phyloP scores from a whole-genome alignment of 176 grass and related monocot genomes.

The Juncus inflexus region DNA sequence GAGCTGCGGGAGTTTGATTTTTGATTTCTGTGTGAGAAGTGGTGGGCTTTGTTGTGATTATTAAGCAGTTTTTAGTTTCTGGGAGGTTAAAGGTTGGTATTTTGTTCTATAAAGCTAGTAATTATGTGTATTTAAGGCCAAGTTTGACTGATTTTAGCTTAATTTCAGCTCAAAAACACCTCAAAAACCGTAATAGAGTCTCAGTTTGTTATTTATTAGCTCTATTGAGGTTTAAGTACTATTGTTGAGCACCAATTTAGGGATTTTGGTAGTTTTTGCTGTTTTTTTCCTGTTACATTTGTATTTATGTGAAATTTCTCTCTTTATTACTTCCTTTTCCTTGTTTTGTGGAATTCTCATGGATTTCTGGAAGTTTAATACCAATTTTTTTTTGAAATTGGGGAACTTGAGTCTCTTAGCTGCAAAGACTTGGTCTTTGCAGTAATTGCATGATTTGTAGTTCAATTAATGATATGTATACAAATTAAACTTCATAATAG shows the following conservation, averaged over 20 bases:
- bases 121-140: neutral
- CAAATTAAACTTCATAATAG: too few species aligned
- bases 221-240: neutral
- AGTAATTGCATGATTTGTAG: too few species aligned
- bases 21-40: neutral
- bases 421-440: too few species aligned
- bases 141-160: conserved; percentile 18
- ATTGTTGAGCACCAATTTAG: neutral
- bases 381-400: too few species aligned
- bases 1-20: neutral
- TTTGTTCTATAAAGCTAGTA: too few species aligned
- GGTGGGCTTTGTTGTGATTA: neutral
- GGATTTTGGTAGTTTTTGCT: neutral
- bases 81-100: too few species aligned
- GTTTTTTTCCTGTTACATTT: neutral
- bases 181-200: conserved; percentile 9
- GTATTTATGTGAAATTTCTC: too few species aligned
- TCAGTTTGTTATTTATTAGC: neutral
- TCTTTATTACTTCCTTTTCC: too few species aligned
- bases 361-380: too few species aligned
- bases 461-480: too few species aligned
- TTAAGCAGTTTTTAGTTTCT: conserved; percentile 3
- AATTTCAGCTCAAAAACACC: conserved; percentile 19
- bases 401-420: too few species aligned
- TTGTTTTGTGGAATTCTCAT: too few species aligned